phyloP scores from a whole-genome alignment of 164 flowering plant species.

The Tinospora cordifolia region DNA sequence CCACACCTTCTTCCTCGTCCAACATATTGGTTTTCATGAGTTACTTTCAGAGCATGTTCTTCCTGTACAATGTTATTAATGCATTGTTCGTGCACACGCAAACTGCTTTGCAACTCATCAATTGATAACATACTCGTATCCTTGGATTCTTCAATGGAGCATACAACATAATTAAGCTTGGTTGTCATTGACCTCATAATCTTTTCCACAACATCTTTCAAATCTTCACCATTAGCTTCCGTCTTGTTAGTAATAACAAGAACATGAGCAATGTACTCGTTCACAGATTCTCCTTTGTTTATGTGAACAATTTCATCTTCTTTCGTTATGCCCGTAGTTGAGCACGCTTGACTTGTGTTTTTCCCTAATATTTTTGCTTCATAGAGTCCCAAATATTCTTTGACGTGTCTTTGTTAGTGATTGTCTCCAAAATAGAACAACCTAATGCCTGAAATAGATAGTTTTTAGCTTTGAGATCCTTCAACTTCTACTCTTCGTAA shows the following conservation, averaged over 20 bases:
- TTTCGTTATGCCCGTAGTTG: neutral
- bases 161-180: slow-evolving; percentile 2
- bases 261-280: no score
- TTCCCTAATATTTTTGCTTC: neutral
- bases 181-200: slow-evolving; percentile 4
- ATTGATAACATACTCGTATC: neutral
- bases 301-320: no score
- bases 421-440: neutral
- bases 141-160: neutral
- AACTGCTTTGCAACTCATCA: slow-evolving; percentile 4
- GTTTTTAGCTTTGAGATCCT: neutral
- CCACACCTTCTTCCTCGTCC: slow-evolving; percentile 1
- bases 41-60: slow-evolving; percentile 1
- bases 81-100: neutral
- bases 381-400: neutral
- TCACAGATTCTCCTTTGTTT: no score
- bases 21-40: neutral
- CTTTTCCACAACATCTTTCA: slow-evolving; percentile 3
- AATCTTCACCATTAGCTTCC: no score
- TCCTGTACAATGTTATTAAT: neutral
- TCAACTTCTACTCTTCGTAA: neutral
- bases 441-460: neutral
- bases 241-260: no score
- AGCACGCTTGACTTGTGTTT: neutral
- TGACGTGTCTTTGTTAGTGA: neutral